phyloP scores from a whole-genome alignment of 805 yeast genomes.

The Candida multigemmis region DNA sequence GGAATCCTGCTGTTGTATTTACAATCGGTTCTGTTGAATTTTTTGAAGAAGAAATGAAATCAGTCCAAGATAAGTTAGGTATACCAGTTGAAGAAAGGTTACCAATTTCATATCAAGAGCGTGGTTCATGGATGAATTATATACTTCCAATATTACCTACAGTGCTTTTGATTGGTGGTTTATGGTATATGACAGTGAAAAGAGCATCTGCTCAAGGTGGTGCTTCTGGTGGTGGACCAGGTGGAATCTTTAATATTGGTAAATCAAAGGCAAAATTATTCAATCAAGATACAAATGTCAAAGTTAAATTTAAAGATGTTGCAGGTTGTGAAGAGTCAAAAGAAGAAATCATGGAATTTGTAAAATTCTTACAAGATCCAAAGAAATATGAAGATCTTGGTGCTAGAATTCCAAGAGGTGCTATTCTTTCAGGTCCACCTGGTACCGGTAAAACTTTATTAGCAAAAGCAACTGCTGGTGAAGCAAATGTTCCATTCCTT shows the following conservation, averaged over 20 bases:
- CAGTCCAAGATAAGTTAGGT: slow-evolving; percentile 58
- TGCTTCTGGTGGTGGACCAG: slow-evolving; percentile 56
- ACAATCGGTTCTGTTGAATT: slow-evolving; percentile 83
- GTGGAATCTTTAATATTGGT: slow-evolving; percentile 78
- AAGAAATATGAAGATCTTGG: slow-evolving; percentile 85
- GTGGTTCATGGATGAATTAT: slow-evolving; percentile 54
- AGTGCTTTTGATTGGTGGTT: slow-evolving; percentile 68
- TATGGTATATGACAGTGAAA: slow-evolving; percentile 53
- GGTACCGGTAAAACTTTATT: slow-evolving; percentile 98
- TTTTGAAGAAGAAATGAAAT: slow-evolving; percentile 76
- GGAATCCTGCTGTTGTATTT: slow-evolving; percentile 49
- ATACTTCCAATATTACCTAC: slow-evolving; percentile 75
- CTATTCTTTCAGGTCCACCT: slow-evolving; percentile 95
- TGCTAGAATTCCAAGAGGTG: slow-evolving; percentile 97
- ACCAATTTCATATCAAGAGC: slow-evolving; percentile 69
- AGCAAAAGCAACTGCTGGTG: slow-evolving; percentile 99
- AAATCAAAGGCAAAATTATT: slow-evolving; percentile 86
- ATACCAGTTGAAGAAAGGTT: slow-evolving; percentile 64
- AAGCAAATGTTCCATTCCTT: slow-evolving; percentile 94
- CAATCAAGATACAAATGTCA: slow-evolving; percentile 86
- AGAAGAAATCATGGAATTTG: slow-evolving; percentile 97
- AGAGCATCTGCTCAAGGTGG: slow-evolving; percentile 43
- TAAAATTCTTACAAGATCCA: slow-evolving; percentile 85
- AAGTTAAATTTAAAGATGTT: slow-evolving; percentile 84
- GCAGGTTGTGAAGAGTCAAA: slow-evolving; percentile 98